These are phyloP conservation scores for Diaporthe eres DNA, from an alignment of 2,329 filamentous ascomycete genomes.

Conservation along the genomic window DNA sequence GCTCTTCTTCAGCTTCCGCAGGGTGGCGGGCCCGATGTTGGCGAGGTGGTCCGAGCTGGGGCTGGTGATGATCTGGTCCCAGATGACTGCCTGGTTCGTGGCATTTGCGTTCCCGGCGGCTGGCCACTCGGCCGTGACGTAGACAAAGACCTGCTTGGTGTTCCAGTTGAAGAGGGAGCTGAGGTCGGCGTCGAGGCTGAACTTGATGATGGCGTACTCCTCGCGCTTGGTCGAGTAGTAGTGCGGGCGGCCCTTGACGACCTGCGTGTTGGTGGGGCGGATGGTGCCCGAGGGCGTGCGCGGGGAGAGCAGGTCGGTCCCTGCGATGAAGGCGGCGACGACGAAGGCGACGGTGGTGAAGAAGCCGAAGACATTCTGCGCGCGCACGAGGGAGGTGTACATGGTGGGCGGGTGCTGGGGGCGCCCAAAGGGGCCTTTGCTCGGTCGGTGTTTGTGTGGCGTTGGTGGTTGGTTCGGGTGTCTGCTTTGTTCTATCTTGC, in stretches of 20 bases:
- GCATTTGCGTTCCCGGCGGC: constrained; percentile 52
- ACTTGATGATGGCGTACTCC: constrained; percentile 95
- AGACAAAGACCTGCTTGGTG: constrained; percentile 98
- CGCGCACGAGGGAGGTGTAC: constrained; percentile 88
- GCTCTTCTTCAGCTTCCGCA: constrained; percentile 74
- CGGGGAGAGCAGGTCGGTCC: constrained; percentile 80
- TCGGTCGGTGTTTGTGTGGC: not conserved
- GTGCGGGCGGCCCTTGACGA: constrained; percentile 94
- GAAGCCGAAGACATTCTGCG: constrained; percentile 96
- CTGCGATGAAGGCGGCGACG: constrained; percentile 83
- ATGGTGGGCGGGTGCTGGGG: constrained; percentile 65
- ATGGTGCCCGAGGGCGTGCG: constrained; percentile 76
- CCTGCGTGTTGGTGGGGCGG: constrained; percentile 82
- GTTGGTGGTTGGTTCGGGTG: not conserved
- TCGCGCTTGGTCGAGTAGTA: constrained; percentile 95
- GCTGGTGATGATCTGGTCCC: constrained; percentile 93
- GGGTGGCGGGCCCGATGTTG: constrained; percentile 71
- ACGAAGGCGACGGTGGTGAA: constrained; percentile 94
- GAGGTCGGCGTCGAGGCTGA: constrained; percentile 93
- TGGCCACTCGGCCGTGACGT: constrained; percentile 86
- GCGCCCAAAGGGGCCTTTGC: not conserved
- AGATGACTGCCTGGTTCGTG: constrained; percentile 86
- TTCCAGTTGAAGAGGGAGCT: constrained; percentile 98
- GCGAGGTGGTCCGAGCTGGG: constrained; percentile 74
- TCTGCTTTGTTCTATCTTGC: not conserved